Percentiles rank a stretch among this genome's conserved stretches.
These are phyloP conservation scores for Ricinus communis DNA, from an alignment of 345 rosid genomes.

Conservation along the genomic window DNA sequence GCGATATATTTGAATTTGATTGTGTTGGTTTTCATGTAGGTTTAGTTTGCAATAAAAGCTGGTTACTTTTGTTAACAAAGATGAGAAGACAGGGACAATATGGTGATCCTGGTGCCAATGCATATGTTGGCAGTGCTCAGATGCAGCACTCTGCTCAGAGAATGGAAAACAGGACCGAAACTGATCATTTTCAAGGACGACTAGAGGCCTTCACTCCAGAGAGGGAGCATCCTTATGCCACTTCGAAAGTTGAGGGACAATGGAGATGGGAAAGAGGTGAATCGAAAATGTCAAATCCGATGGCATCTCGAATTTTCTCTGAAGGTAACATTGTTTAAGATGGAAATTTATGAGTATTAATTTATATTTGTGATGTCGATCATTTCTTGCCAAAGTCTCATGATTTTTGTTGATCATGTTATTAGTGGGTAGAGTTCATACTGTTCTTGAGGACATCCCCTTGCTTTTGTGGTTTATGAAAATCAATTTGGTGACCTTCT, in stretches of 20 bases:
- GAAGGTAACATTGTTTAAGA: constrained; percentile 42
- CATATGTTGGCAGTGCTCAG: constrained; percentile 53
- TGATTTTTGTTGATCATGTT: background rate
- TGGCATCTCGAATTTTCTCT: constrained; percentile 47
- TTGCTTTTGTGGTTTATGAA: background rate
- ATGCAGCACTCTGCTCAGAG: constrained; percentile 57
- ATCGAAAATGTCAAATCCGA: constrained; percentile 52
- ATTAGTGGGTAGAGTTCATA: background rate
- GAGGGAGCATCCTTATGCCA: constrained; percentile 55
- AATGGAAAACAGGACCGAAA: constrained; percentile 45
- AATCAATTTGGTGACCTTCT: background rate
- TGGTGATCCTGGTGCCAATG: constrained; percentile 51
- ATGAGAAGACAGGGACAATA: constrained; percentile 79
- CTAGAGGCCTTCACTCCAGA: constrained; percentile 93
- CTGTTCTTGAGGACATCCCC: background rate
- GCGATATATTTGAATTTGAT: background rate
- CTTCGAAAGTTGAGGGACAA: constrained; percentile 55
- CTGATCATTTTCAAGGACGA: constrained; percentile 67
- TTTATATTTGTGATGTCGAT: too few species aligned
- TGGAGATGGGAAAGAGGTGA: constrained; percentile 85
- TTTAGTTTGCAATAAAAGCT: constrained; percentile 14
- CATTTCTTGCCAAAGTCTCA: background rate
- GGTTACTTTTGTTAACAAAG: constrained; percentile 10
- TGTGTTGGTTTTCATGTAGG: constrained; percentile 12
- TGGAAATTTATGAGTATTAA: background rate